Percentiles rank a stretch among this genome's conserved stretches.
Evolutionary conservation across 257 asterid species (phyloP).

Genomic region (Fraxinus excelsior): DNA sequence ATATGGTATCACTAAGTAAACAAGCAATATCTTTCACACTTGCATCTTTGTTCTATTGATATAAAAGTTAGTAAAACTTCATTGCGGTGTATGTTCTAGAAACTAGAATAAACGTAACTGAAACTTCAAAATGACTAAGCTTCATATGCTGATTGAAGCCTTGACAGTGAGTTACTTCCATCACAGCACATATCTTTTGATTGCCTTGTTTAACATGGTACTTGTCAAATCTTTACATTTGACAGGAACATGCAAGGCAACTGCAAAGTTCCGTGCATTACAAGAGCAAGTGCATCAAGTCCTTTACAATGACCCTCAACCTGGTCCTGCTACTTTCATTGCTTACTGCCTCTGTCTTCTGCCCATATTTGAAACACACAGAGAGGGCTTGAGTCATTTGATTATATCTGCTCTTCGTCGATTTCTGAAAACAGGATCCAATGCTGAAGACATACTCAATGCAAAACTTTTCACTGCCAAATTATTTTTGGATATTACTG

Average conservation of each 20-base stretch:
- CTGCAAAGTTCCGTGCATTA: conserved; percentile 66
- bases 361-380: conserved; percentile 53
- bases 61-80: not conserved
- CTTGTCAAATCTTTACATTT: conserved; percentile 20
- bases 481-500: conserved; percentile 52
- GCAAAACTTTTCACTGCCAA: conserved; percentile 65
- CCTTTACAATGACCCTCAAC: conserved; percentile 55
- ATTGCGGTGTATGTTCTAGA: conserved; percentile 10
- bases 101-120: conserved; percentile 2
- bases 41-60: not conserved
- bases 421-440: conserved; percentile 44
- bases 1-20: conserved; percentile 1
- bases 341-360: conserved; percentile 73
- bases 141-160: conserved; percentile 8
- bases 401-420: conserved; percentile 70
- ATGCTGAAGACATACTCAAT: conserved; percentile 43
- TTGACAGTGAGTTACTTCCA: conserved; percentile 17
- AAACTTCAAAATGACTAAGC: conserved; percentile 8
- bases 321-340: conserved; percentile 70
- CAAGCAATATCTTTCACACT: conserved; percentile 15
- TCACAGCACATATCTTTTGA: conserved; percentile 1
- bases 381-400: conserved; percentile 85
- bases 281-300: conserved; percentile 62
- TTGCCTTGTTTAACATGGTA: conserved; percentile 18
- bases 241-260: conserved; percentile 76